Evolutionary conservation across 2,329 filamentous ascomycete genomes (phyloP), one percentile per base, ranked within the genome.

Genomic region (Diaporthe aspalathi): DNA sequence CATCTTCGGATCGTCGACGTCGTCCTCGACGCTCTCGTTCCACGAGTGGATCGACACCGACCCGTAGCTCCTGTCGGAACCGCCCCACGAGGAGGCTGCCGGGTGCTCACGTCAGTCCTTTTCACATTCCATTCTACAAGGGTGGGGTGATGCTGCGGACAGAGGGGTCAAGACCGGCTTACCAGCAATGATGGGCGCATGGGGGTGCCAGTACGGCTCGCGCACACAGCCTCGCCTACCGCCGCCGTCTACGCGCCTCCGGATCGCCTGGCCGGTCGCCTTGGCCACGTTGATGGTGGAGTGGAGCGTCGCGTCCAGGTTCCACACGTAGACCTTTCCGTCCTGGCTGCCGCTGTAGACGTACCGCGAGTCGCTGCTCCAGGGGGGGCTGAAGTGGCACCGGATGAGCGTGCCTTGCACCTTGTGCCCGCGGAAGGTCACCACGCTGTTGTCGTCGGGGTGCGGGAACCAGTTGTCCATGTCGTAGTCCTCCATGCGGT

Each of bases 281-380:
- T 87, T 83, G 53, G 89, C 87, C 8, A 98, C 95, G 78, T 98
- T 91, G 56, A 99, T 91, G 52, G 88, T 90, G 5, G 88, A 90
- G 0, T 93, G 94, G 14, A 93, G 78, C 0, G 94, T 98, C 40
- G 94, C 95, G 78, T 99, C 95, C 82, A 98, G 84, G 78, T 98
- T 98, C 88, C 93, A 99, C 52, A 98, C 89, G 76, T 94, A 95
- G 0, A 98, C 93, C 72, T 92, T 93, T 62, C 96, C 96, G 75
- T 98, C 94, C 74, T 94, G 90, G 76, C 93, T 97, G 27, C 96
- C 96, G 24, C 92, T 93, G 82, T 98, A 98, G 27, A 99, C 94
- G 78, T 98, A 98, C 76, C 94, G 88, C 11, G 93, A 94, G 79
- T 98, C 93, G 2, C 94, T 95, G 78, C 93, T 95, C 14, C 88